Base-by-base conservation (phyloP, 805 yeast genomes). In the Clavispora santaluciae region DNA sequence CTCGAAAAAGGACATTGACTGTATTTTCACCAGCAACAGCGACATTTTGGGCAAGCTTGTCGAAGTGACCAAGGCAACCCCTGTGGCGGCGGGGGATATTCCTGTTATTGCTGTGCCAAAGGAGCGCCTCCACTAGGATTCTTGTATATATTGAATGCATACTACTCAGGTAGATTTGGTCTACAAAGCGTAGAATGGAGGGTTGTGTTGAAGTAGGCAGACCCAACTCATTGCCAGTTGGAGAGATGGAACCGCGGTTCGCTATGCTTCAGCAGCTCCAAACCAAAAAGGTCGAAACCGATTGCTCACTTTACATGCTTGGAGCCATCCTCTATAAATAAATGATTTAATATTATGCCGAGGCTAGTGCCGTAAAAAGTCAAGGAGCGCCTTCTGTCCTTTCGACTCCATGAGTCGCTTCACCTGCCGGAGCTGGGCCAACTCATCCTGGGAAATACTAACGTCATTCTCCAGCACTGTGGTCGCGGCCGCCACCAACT, bases 311-410 rank as follows among this genome's bases (percentile, higher is more conserved):
- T n/a, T n/a, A n/a, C n/a, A n/a, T n/a, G n/a, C n/a, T n/a, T n/a
- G n/a, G n/a, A n/a, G n/a, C n/a, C n/a, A n/a, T n/a, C n/a, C n/a
- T n/a, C n/a, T n/a, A n/a, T n/a, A n/a, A n/a, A n/a, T n/a, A n/a
- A n/a, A n/a, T n/a, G n/a, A n/a, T n/a, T n/a, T n/a, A n/a, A n/a
- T n/a, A n/a, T n/a, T 28, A 28, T 28, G 23, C 20, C 20, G 25
- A 23, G 17, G 17, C 22, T 30, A 31, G 13, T 40, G 20, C 42
- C 64, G 64, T 42, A 88, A 68, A 56, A 87, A 83, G 33, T 75
- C 60, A 48, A 86, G 38, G 33, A 89, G 59, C 36, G 76, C 73
- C 4, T 79, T 86, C 49, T 75, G 74, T 1, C 95, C 95, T 59
- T 85, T 89, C 31, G 75, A 45, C 47, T 77, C 73, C 59, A 90